Base-by-base conservation (phyloP, 257 asterid genomes). In the Solanum virginianum region DNA sequence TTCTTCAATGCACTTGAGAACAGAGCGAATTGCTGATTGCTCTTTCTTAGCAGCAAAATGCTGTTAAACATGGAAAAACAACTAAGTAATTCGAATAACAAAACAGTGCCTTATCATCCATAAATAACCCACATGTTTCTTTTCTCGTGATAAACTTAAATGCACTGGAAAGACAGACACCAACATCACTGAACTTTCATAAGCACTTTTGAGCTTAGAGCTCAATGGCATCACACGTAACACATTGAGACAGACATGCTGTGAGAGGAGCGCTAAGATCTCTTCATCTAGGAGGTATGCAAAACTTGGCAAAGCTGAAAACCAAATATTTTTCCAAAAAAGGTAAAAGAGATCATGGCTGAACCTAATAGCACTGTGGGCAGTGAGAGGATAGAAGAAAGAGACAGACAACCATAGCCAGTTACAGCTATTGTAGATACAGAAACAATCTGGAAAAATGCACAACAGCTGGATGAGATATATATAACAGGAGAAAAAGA, bases 11-110 rank as follows among this genome's bases (percentile, higher is more conserved):
- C 99, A 97, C 89, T 86, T 92, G 85, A 97, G 91, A 26, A 97
- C 99, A 2, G 99, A 98, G 1, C 99, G 97, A 65, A 97, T 91
- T 6, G 99, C 98, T 11, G 99, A 95, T 86, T 92, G 99, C 92
- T 97, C 99, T 90, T 97, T 97, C 95, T 97, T 97, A 80, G 95
- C 93, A 75, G 99, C 98, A 88, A 97, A 89, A 62, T 92, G 97
- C 99, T 97, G 95, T 84, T 63, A n/a, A 53, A 86, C 36, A 47
- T 54, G 84, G 7, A 8, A 47, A 83, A 10, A 8, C 45, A 51
- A 59, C 29, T n/a, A 51, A n/a, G 18, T 60, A 47, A 26, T 16
- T 51, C 20, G 56, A 51, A 47, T 22, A 24, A 80, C 47, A 63
- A 71, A 22, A 5, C 8, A 70, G 54, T 70, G 49, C 20, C 49